Conservation (phyloP, 2,329 filamentous ascomycete species). For the Beauveria bassiana region DNA sequence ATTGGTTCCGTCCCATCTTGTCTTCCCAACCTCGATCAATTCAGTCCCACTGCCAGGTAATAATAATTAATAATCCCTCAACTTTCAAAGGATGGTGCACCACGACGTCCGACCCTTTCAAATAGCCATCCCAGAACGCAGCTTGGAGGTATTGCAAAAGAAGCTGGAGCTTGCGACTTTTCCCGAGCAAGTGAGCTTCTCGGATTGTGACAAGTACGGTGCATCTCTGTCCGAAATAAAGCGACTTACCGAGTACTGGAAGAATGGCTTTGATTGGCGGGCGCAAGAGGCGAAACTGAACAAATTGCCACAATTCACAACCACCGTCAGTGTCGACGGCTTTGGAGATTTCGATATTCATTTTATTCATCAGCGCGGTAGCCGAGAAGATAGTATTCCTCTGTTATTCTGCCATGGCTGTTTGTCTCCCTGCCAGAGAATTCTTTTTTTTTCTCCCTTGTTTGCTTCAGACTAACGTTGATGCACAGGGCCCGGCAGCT, state of each 20-base stretch:
- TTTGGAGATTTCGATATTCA: constrained; percentile 56
- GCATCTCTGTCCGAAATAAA: constrained; percentile 24
- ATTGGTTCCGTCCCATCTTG: too few species aligned
- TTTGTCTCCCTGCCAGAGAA: constrained; percentile 16
- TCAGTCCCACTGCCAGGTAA: too few species aligned
- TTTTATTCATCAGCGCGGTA: constrained; percentile 52
- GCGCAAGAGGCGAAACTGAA: constrained; percentile 53
- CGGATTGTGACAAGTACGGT: constrained; percentile 26
- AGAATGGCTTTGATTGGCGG: constrained; percentile 52
- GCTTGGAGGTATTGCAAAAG: not conserved
- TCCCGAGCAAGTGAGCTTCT: constrained; percentile 18
- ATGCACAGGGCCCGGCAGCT: constrained; percentile 55
- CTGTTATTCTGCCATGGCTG: constrained; percentile 62
- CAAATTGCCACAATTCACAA: constrained; percentile 48
- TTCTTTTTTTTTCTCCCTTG: too few species aligned
- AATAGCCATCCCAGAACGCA: not conserved
- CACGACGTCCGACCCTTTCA: not conserved
- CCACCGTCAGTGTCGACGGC: constrained; percentile 43
- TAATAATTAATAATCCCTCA: too few species aligned
- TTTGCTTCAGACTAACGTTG: not conserved
- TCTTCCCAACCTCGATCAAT: too few species aligned
- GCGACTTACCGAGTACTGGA: constrained; percentile 30
- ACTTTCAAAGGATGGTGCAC: not conserved
- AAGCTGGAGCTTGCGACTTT: not conserved
- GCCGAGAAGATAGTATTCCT: constrained; percentile 47